Evolutionary conservation across 345 rosid genomes (phyloP).

Genomic region (Lenwebbia sp.): DNA sequence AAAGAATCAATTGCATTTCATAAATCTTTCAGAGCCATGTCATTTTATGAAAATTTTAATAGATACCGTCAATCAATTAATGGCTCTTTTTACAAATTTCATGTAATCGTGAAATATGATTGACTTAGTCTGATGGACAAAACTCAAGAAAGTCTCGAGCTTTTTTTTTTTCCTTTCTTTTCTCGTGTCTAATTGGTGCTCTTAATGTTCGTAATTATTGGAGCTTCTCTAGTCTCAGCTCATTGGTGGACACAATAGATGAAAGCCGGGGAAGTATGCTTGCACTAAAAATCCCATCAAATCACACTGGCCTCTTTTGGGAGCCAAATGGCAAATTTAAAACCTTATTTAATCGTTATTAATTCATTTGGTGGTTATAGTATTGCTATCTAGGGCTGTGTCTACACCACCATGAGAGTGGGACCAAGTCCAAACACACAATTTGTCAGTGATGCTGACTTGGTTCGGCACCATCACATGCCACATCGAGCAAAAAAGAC

Average conservation of each 20-base stretch:
- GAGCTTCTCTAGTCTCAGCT: neutral
- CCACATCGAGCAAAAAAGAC: neutral
- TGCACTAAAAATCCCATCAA: neutral
- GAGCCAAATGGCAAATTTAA: neutral
- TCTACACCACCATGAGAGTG: neutral
- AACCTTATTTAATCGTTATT: neutral
- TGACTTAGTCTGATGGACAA: neutral
- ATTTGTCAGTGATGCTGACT: neutral
- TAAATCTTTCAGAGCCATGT: neutral
- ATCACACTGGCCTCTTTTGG: neutral
- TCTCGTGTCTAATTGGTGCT: neutral
- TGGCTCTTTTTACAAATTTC: neutral
- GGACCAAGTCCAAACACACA: neutral
- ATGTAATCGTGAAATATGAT: neutral
- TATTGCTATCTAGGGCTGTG: neutral
- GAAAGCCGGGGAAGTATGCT: neutral
- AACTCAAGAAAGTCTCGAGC: neutral
- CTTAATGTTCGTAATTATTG: neutral
- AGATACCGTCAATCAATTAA: neutral
- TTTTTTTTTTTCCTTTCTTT: neutral
- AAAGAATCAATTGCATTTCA: neutral
- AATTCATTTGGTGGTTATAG: neutral
- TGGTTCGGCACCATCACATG: neutral
- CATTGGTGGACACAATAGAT: neutral
- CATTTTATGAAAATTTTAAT: neutral